These are phyloP conservation scores for Trichoderma polysporum DNA, from an alignment of 2,329 filamentous ascomycete species.

Conservation along the genomic window DNA sequence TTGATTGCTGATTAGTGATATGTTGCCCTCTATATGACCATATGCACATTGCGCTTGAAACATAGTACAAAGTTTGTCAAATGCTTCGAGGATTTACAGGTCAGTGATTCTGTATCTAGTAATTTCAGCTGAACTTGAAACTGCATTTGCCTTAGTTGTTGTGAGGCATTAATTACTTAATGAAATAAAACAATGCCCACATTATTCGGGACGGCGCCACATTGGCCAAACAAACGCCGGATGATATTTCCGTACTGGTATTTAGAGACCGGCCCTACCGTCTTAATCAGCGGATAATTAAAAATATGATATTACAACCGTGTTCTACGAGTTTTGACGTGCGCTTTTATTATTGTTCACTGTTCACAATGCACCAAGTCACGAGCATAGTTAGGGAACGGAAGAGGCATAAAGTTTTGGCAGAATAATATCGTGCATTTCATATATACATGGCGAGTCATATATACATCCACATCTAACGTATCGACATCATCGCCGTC, in stretches of 20 bases:
- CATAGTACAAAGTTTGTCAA: background rate
- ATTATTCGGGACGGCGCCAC: background rate
- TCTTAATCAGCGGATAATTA: background rate
- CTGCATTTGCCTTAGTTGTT: background rate
- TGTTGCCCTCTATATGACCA: background rate
- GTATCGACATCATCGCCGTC: slow-evolving; percentile 1
- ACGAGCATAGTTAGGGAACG: background rate
- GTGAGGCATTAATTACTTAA: background rate
- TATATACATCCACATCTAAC: slow-evolving; percentile 20
- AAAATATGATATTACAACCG: background rate
- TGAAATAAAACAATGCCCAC: background rate
- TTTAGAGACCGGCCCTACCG: background rate
- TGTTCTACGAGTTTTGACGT: background rate
- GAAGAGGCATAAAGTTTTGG: background rate
- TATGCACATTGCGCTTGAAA: background rate
- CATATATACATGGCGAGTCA: slow-evolving; percentile 19
- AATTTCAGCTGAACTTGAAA: background rate
- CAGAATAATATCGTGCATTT: slow-evolving; percentile 15
- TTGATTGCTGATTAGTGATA: too few species aligned
- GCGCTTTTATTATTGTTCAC: background rate
- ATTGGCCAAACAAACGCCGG: background rate
- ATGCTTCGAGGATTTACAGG: background rate
- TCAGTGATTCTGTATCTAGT: background rate
- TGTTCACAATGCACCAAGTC: background rate
- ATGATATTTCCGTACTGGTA: background rate